Base-by-base conservation (phyloP, 2,329 filamentous ascomycete genomes). In the Pseudocercospora ulei region DNA sequence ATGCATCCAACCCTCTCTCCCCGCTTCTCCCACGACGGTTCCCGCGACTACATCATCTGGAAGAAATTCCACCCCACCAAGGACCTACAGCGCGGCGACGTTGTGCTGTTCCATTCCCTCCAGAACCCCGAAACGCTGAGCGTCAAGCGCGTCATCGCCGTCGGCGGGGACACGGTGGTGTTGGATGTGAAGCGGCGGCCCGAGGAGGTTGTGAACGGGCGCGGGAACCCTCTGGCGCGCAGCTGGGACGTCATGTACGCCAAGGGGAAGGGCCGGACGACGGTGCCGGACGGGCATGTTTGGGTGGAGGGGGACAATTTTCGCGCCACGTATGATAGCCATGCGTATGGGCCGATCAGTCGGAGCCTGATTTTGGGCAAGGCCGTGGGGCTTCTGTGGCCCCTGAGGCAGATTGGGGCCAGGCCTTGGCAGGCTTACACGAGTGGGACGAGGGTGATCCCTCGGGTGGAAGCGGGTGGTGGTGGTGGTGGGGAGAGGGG, bases 221-320 rank as follows among this genome's bases (percentile, higher is more conserved):
- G 52, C 11, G 47, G 38, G 18, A 44, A 49, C 16, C 46, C 54
- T n/a, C 51, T 46, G 14, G 49, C 51, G 35, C 42, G 33, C 40
- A 46, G 41, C 16, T 55, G 54, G 62, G 49, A 56, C 46, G 29
- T 46, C 13, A 44, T 49, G 49, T 44, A 40, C 14, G 13, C 26
- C 12, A 16, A 12, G 37, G 47, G 50, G 17, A 52, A 5, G 47
- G 37, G 60, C 1, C 59, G 49, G 41, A 58, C 82, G 29, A 70
- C 72, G 46, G 74, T 98, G 13, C 88, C 87, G 3, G 71, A 71
- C 46, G 85, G 85, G 11, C 87, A 96, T 65, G 71, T 96, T 17
- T 98, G 90, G 90, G 76, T 98, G 1, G 88, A 96, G 59, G 90
- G 90, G 1, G 90, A 98, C 58, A 85, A 81, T 53, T 73, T 75